Evolutionary conservation across 345 rosid genomes (phyloP).

Genomic region (Pistacia vera): DNA sequence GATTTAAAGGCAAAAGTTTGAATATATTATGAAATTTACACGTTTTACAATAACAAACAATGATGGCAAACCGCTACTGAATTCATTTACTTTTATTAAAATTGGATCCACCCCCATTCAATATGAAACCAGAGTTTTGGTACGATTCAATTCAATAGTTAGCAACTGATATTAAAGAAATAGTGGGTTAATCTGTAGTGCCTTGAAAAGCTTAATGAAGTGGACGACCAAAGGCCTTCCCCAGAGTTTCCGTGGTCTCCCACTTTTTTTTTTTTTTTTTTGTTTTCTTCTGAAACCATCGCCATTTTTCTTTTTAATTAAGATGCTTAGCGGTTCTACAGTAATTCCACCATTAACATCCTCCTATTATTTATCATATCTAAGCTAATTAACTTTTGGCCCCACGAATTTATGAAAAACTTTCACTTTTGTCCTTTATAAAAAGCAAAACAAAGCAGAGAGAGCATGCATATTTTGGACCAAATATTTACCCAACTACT

Average conservation of each 20-base stretch:
- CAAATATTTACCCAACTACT: not conserved
- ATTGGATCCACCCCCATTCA: not conserved
- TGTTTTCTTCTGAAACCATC: not conserved
- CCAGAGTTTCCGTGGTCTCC: conserved; percentile 11
- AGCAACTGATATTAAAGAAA: no score
- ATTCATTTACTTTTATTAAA: no score
- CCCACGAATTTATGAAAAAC: conserved; percentile 1
- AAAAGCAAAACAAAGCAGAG: not conserved
- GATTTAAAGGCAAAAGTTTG: no score
- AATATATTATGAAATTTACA: no score
- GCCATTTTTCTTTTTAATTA: no score
- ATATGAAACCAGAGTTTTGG: no score
- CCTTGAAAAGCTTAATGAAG: not conserved
- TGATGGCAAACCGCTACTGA: no score
- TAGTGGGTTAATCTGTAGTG: not conserved
- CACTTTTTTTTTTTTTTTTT: not conserved
- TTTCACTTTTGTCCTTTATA: conserved; percentile 11
- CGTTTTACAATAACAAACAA: no score
- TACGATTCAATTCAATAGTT: no score
- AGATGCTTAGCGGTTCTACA: no score
- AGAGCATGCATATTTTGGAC: not conserved
- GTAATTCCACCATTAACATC: no score
- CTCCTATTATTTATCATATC: not conserved
- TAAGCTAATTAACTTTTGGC: not conserved
- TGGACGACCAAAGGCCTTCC: not conserved